Evolutionary conservation across 805 yeast genomes (phyloP), one percentile per base, ranked within the genome.

Genomic region (Ogataea kodamae): DNA sequence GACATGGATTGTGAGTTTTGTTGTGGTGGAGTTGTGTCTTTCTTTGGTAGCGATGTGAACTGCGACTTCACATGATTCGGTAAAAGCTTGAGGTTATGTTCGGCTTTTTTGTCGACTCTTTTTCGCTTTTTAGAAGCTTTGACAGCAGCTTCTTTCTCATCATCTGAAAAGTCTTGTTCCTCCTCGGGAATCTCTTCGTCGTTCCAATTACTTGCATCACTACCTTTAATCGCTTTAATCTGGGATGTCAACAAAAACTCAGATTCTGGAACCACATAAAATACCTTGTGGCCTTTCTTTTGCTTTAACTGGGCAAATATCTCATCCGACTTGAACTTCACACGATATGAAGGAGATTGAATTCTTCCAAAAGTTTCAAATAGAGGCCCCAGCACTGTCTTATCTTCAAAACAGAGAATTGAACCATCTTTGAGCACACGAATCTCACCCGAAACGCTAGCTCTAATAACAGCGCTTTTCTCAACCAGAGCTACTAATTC

Each of bases 141-240:
- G 27, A 74, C 74, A 21, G 74, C 80, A 47, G 77, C 72, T 56
- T 92, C 97, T 41, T 74, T 75, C 54, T 90, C 97, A 58, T 92
- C 97, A 56, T 92, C 97, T 1, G 96, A 85, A 47, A 81, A 90
- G 54, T 90, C 97, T 56, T 86, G 95, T 56, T 92, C 97, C 18
- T 84, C 94, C 47, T 79, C 88, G 0, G 96, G 87, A 18, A 90
- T 61, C 52, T 92, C 98, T 61, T 92, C 97, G 57, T 92, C 98
- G 55, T 86, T 82, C 57, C 86, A 80, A 49, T 92, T 92, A 51
- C 95, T 83, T 0, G 98, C 98, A 63, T 92, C 98, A 2, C 88
- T 81, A 15, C 97, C 98, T 50, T 81, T 89, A 12, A 78, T 39
- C 14, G 70, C 63, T 48, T 77, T 84, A 35, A 89, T 70, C 15